These are phyloP conservation scores for Trypanosoma melophagium DNA, from an alignment of 208 protist species.

Conservation along the genomic window DNA sequence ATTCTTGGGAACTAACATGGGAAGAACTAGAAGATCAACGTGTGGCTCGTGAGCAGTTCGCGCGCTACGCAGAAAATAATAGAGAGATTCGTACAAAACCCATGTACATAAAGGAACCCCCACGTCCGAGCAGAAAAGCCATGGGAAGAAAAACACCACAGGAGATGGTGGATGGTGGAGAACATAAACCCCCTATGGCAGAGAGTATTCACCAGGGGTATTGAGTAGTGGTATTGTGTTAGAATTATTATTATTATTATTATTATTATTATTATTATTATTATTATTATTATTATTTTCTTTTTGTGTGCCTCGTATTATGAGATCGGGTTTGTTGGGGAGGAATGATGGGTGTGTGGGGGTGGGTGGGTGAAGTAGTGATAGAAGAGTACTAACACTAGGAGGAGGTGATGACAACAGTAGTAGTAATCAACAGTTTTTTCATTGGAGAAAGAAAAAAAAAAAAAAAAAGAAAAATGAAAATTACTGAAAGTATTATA, in stretches of 20 bases:
- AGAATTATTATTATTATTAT: neutral
- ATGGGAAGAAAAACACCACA: constrained; percentile 72
- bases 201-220: constrained; percentile 66
- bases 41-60: constrained; percentile 69
- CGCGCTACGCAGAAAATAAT: constrained; percentile 65
- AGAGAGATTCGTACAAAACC: constrained; percentile 74
- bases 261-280: neutral
- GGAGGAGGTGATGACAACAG: too few species aligned
- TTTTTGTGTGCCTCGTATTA: neutral
- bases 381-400: too few species aligned
- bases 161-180: constrained; percentile 64
- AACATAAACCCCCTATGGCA: constrained; percentile 57
- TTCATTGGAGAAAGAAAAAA: too few species aligned
- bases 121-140: constrained; percentile 72
- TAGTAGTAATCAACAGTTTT: too few species aligned
- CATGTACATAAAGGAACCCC: constrained; percentile 91
- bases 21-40: constrained; percentile 86
- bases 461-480: too few species aligned
- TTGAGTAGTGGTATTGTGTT: constrained; percentile 10
- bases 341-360: too few species aligned
- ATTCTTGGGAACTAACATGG: constrained; percentile 89
- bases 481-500: too few species aligned
- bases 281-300: too few species aligned
- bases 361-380: too few species aligned
- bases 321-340: too few species aligned